Base-by-base conservation (phyloP, 345 rosid species). In the Gossypium bickii region DNA sequence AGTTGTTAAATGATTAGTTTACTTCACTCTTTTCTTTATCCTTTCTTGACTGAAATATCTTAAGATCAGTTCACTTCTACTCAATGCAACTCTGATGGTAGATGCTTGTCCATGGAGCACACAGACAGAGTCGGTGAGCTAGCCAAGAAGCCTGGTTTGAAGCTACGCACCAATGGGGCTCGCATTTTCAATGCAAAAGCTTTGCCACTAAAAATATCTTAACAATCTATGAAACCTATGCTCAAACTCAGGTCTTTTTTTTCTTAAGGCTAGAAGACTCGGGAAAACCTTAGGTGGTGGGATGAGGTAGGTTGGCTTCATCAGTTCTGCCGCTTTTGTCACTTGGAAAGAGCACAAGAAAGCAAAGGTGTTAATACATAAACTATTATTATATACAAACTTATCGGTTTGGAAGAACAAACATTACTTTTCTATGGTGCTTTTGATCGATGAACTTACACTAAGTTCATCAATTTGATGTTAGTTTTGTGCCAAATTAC, bases 251-350 rank as follows among this genome's bases (percentile, higher is more conserved):
- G 66, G 41, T 5, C 41, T 15, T 38, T 29, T 4, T 66, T 77
- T 34, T 55, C 20, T 60, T 64, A n/a, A 92, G 98, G 97, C 98
- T 70, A 89, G 86, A 86, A 83, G 85, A 78, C 83, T 94, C n/a
- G 82, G 95, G 82, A 94, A 94, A 80, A 91, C 98, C 67, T 77
- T 92, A 76, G 98, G 97, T 20, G 98, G 98, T 22, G 98, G 98
- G 67, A 94, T 94, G 98, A 86, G 97, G 79, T 97, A 91, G 80
- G 67, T 89, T 0, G 98, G 98, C n/a, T 78, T 90, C 76, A 84
- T 92, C 41, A 91, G 95, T 59, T 91, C 95, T 2, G 95, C 95
- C 1, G 97, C 93, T 25, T 77, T 94, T 57, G 90, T 91, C 34
- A 94, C 95, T 9, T 72, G 89, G 51, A 86, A 81, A 65, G 90